phyloP scores from a whole-genome alignment of 2,329 filamentous ascomycete genomes.

The Sporothrix brasiliensis region DNA sequence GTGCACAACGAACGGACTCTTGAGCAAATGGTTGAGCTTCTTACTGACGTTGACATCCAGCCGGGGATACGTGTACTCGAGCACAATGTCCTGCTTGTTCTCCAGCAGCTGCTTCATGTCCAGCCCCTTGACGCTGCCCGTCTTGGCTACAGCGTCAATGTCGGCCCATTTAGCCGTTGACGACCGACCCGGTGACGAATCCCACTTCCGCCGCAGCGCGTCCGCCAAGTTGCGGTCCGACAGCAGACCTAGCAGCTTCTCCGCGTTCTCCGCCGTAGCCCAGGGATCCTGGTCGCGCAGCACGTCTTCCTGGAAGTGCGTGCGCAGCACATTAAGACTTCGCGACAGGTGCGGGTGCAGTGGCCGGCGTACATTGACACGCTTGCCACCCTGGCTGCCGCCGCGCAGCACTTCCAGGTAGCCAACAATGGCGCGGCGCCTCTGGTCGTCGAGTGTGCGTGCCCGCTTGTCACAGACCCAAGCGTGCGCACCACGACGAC shows the following conservation, averaged over 20 bases:
- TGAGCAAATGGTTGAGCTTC: constrained; percentile 96
- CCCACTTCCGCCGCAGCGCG: constrained; percentile 87
- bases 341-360: constrained; percentile 89
- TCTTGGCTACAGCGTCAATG: constrained; percentile 82
- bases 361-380: constrained; percentile 79
- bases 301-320: constrained; percentile 81
- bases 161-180: constrained; percentile 89
- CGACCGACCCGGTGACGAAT: constrained; percentile 73
- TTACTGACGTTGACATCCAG: constrained; percentile 97
- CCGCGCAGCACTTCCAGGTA: constrained; percentile 92
- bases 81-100: constrained; percentile 91
- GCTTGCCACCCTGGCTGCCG: constrained; percentile 81
- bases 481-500: constrained; percentile 92
- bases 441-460: constrained; percentile 80
- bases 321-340: constrained; percentile 80
- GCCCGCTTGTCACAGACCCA: constrained; percentile 96
- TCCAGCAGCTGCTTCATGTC: constrained; percentile 75
- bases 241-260: constrained; percentile 79
- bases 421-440: constrained; percentile 79
- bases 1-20: constrained; percentile 94
- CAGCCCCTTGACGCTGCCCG: constrained; percentile 71
- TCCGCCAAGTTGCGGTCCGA: constrained; percentile 78
- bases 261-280: constrained; percentile 67
- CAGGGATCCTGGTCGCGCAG: constrained; percentile 87
- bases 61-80: constrained; percentile 97